Evolutionary conservation across 768 basidiomycete species (phyloP), one percentile per base, ranked within the genome.

Genomic region (Lentinula edodes): DNA sequence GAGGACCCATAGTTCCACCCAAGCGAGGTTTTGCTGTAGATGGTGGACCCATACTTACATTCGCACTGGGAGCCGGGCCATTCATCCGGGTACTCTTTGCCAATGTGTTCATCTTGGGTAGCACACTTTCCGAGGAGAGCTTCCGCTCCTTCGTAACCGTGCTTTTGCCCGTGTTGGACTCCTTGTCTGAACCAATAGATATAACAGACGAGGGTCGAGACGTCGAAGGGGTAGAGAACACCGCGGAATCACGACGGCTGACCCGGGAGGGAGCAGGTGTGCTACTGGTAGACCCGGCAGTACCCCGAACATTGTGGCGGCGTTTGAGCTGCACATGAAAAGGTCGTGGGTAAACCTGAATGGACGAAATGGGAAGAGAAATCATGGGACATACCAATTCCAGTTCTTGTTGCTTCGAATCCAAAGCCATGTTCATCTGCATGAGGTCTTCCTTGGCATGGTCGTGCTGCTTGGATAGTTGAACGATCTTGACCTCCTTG

Each of bases 331-430:
- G 35, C 13, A 35, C 28, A 10, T 35, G 28, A 35, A 16, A 52
- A 35, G 12, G 38, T 13, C 38, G 13, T 39, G 1, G 38, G 12
- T 12, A 36, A 28, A 13, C 46, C 18, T 18, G 46, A 20, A 20
- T 20, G 12, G 51, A 3, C 6, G 66, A 38, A 56, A 45, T 9
- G 28, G 61, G 28, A 4, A 18, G 32, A 42, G n/a, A 41, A 43
- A 51, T 18, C 63, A 42, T 13, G 43, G 67, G 60, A 79, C 84
- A 58, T 62, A 97, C 95, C 72, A 95, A 70, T 70, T 96, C 93
- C 42, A 97, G 76, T 71, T 96, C 95, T 71, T 95, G 93, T 68
- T 97, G 95, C 74, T 97, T 97, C 28, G 93, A 88, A 72, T 95
- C 93, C 58, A 97, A 74, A 0, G 94, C 95, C 39, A 95, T 93